Percentiles rank a stretch among this genome's conserved stretches.
Conservation (phyloP, 2,329 filamentous ascomycete genomes). For the Pyrenophora tritici-repentis region DNA sequence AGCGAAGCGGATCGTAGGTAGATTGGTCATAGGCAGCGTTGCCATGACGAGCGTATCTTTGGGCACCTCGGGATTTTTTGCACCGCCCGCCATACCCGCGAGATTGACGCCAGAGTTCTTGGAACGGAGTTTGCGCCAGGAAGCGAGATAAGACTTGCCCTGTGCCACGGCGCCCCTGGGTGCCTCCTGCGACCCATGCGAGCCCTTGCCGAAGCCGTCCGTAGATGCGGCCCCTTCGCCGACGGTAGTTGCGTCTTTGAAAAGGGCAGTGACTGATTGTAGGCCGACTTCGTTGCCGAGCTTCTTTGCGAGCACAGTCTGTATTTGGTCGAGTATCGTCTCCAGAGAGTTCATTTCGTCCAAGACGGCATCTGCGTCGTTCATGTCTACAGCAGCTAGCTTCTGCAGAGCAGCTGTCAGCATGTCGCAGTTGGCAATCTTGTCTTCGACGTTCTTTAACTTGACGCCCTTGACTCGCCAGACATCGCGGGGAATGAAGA, state of each 20-base stretch:
- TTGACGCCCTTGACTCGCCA: conserved; percentile 96
- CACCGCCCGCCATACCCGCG: conserved; percentile 52
- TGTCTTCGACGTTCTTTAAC: conserved; percentile 88
- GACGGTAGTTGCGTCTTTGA: conserved; percentile 66
- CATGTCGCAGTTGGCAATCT: conserved; percentile 87
- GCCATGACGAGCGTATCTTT: conserved; percentile 64
- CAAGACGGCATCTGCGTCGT: conserved; percentile 86
- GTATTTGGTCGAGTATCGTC: conserved; percentile 81
- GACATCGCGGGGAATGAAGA: conserved; percentile 90
- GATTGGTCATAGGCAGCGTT: conserved; percentile 66
- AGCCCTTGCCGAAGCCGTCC: conserved; percentile 32
- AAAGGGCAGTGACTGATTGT: conserved; percentile 72
- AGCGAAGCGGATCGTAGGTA: conserved; percentile 74
- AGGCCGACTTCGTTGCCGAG: conserved; percentile 92
- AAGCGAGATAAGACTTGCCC: conserved; percentile 76
- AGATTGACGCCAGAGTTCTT: conserved; percentile 75
- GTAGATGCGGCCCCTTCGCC: conserved; percentile 34
- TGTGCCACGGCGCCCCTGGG: conserved; percentile 43
- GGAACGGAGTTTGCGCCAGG: conserved; percentile 85
- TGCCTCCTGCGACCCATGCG: conserved; percentile 37
- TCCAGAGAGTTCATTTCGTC: conserved; percentile 95
- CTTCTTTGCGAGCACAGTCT: conserved; percentile 75
- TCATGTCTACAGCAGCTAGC: conserved; percentile 80
- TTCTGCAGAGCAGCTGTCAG: conserved; percentile 87
- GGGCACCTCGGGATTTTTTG: conserved; percentile 38